Evolutionary conservation across 2,329 filamentous ascomycete species (phyloP).

Genomic region (Talaromyces amestolkiae): DNA sequence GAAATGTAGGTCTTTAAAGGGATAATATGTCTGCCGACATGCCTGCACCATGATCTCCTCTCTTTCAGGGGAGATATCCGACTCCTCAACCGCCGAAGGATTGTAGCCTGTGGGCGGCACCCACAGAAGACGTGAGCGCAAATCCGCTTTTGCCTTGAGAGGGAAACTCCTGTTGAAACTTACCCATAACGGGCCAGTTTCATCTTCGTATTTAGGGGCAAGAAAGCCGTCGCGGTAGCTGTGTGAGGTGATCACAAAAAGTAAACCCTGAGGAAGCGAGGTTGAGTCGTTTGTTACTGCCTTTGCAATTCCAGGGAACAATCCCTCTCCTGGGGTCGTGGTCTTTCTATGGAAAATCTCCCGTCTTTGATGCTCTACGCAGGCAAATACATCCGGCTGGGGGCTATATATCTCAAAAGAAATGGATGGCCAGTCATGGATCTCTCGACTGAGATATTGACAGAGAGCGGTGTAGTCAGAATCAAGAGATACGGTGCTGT

Average conservation of each 20-base stretch:
- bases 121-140: background rate
- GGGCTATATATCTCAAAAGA: conserved; percentile 20
- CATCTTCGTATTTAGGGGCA: background rate
- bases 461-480: conserved; percentile 12
- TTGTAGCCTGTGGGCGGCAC: background rate
- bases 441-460: conserved; percentile 6
- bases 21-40: background rate
- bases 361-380: conserved; percentile 21
- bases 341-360: conserved; percentile 18
- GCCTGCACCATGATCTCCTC: conserved; percentile 9
- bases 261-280: conserved; percentile 3
- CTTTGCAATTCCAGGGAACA: conserved; percentile 16
- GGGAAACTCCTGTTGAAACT: conserved; percentile 15
- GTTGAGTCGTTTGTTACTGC: background rate
- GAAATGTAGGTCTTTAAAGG: background rate
- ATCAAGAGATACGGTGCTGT: conserved; percentile 19
- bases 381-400: conserved; percentile 18
- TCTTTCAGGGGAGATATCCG: conserved; percentile 9
- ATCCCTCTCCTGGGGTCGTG: background rate
- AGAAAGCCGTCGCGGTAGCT: background rate
- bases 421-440: background rate
- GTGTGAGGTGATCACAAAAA: conserved; percentile 16
- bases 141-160: background rate
- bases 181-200: conserved; percentile 11
- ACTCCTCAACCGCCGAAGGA: conserved; percentile 8